Percentiles rank a stretch among this genome's conserved stretches.
Conservation (phyloP, 441 rosid genomes). For the Mallotus repandus region DNA sequence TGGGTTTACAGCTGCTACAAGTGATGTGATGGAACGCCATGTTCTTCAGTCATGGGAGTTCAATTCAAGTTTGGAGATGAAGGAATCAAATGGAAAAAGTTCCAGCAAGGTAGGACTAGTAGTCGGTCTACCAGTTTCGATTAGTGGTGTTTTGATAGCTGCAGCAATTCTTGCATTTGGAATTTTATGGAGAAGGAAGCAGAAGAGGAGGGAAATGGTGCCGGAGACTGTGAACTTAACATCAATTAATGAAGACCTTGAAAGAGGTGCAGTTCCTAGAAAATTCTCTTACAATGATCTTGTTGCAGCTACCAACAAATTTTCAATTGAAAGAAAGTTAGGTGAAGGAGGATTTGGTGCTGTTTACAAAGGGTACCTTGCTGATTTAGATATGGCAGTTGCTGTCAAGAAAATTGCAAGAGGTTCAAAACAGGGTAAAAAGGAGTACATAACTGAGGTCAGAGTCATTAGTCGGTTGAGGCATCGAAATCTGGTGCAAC, state of each 20-base stretch:
- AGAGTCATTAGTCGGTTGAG: conserved; percentile 7
- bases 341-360: conserved; percentile 22
- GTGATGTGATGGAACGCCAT: conserved; percentile 23
- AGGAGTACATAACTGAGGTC: conserved; percentile 8
- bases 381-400: background rate
- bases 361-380: conserved; percentile 15
- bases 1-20: conserved; percentile 40
- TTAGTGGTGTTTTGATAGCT: conserved; percentile 3
- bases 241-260: conserved; percentile 22
- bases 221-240: conserved; percentile 18
- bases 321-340: conserved; percentile 11
- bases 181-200: conserved; percentile 9
- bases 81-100: background rate
- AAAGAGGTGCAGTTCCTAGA: conserved; percentile 11
- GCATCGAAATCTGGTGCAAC: conserved; percentile 17
- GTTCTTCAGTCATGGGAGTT: conserved; percentile 38
- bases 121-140: conserved; percentile 12
- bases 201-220: background rate
- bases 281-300: conserved; percentile 19
- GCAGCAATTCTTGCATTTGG: background rate
- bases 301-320: conserved; percentile 21
- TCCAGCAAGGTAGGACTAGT: conserved; percentile 14
- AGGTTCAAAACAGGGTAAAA: background rate
- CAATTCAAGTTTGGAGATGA: conserved; percentile 30
- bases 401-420: conserved; percentile 19